Evolutionary conservation across 768 basidiomycete genomes (phyloP).

Genomic region (Agaricus sinodeliciosus): DNA sequence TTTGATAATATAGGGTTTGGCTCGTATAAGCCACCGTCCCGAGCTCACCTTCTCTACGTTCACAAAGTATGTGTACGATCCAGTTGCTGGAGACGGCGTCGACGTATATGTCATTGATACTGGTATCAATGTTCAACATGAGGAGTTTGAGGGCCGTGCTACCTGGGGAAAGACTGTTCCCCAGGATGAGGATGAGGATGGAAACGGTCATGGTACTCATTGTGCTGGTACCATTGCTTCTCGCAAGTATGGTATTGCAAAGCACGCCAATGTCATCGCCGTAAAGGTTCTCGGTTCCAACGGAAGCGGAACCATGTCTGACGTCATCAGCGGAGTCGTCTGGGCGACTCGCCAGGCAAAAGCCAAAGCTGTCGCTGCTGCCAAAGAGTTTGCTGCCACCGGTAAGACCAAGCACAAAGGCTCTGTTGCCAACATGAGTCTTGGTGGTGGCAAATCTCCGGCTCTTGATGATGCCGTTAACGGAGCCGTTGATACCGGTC

Average conservation of each 20-base stretch:
- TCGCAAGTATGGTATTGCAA: slow-evolving; percentile 90
- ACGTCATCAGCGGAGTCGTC: slow-evolving; percentile 83
- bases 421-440: slow-evolving; percentile 94
- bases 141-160: slow-evolving; percentile 86
- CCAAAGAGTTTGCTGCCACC: slow-evolving; percentile 59
- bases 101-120: slow-evolving; percentile 88
- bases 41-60: slow-evolving; percentile 78
- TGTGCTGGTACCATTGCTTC: slow-evolving; percentile 97
- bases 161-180: slow-evolving; percentile 94
- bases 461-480: slow-evolving; percentile 84
- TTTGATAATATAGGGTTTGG: slow-evolving; percentile 72
- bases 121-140: slow-evolving; percentile 82
- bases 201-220: slow-evolving; percentile 93
- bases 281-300: slow-evolving; percentile 95
- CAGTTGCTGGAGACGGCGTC: slow-evolving; percentile 72
- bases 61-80: slow-evolving; percentile 69
- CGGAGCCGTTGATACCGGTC: slow-evolving; percentile 71
- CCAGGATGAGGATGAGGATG: slow-evolving; percentile 76
- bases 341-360: slow-evolving; percentile 61
- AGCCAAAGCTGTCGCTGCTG: slow-evolving; percentile 52
- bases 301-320: slow-evolving; percentile 91
- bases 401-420: slow-evolving; percentile 87
- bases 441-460: slow-evolving; percentile 90
- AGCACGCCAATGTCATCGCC: slow-evolving; percentile 82
- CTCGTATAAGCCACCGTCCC: slow-evolving; percentile 84